phyloP scores from a whole-genome alignment of 306 rosid genomes.

The Cucumis cinereus region DNA sequence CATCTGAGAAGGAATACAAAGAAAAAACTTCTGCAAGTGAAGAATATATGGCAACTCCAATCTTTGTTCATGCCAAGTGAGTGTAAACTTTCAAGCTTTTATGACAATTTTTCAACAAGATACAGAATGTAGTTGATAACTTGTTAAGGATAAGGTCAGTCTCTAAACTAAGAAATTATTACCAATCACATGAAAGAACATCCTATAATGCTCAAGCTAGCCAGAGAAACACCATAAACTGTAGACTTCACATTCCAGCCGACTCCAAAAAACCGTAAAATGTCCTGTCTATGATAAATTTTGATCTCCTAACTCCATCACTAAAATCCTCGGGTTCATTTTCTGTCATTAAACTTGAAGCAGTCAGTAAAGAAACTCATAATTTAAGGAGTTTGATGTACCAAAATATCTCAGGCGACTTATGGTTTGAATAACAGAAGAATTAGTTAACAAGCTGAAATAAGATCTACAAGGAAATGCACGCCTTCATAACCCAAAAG shows the following conservation, averaged over 20 bases:
- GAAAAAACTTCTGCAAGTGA: constrained; percentile 24
- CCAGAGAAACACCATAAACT: background rate
- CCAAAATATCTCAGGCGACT: background rate
- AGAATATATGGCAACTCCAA: constrained; percentile 63
- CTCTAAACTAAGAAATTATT: background rate
- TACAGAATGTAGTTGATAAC: background rate
- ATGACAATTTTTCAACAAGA: background rate
- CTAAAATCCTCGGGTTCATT: background rate
- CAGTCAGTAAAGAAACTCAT: background rate
- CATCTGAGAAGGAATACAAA: constrained; percentile 42
- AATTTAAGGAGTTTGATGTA: background rate
- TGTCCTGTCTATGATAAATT: background rate
- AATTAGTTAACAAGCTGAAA: background rate
- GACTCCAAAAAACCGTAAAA: background rate
- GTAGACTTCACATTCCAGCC: background rate
- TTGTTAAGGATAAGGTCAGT: background rate
- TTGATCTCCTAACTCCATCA: background rate
- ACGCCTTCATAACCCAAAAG: background rate
- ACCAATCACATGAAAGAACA: background rate
- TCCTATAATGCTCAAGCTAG: background rate
- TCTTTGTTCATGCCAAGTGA: constrained; percentile 76
- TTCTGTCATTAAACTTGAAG: background rate
- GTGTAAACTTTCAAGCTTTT: constrained; percentile 11
- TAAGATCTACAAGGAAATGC: background rate
- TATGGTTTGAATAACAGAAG: background rate